Percentiles rank a stretch among this genome's conserved stretches.
Evolutionary conservation across 2,329 filamentous ascomycete species (phyloP).

Genomic region (Monosporascus sp.): DNA sequence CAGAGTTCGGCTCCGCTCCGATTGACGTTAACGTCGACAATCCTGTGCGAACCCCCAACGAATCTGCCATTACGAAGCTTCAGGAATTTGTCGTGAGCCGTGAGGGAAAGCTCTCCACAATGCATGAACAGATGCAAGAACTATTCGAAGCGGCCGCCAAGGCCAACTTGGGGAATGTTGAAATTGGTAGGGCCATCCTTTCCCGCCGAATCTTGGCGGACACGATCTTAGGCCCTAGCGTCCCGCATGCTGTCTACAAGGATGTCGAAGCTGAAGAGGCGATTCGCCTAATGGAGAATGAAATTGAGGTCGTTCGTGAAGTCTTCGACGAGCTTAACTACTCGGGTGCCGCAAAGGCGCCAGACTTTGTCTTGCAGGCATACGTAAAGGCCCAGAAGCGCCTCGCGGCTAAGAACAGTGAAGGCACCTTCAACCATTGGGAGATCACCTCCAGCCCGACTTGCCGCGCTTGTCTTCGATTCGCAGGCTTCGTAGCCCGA

Average conservation of each 20-base stretch:
- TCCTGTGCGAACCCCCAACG: conserved; percentile 1
- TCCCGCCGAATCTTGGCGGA: conserved; percentile 21
- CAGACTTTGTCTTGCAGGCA: conserved; percentile 18
- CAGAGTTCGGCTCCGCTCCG: neutral
- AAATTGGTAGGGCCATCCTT: conserved; percentile 16
- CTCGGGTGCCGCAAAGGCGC: conserved; percentile 6
- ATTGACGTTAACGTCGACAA: neutral
- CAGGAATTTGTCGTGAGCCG: conserved; percentile 19
- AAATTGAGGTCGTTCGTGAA: conserved; percentile 15
- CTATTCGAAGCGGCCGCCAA: conserved; percentile 21
- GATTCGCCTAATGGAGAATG: conserved; percentile 17
- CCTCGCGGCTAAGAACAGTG: conserved; percentile 6
- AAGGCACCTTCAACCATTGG: conserved; percentile 1
- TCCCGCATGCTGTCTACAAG: conserved; percentile 14
- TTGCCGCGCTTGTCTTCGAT: conserved; percentile 11
- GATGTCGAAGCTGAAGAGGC: conserved; percentile 24
- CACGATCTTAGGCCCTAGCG: conserved; percentile 9
- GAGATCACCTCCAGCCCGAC: neutral
- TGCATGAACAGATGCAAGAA: conserved; percentile 17
- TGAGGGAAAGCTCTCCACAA: conserved; percentile 18
- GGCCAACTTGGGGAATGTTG: conserved; percentile 16
- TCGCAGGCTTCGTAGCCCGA: conserved; percentile 14
- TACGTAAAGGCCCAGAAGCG: conserved; percentile 13
- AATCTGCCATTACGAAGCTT: conserved; percentile 13
- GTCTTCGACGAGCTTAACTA: conserved; percentile 15